Evolutionary conservation across 805 yeast genomes (phyloP).

Genomic region (Kodamaea jinghongensis): DNA sequence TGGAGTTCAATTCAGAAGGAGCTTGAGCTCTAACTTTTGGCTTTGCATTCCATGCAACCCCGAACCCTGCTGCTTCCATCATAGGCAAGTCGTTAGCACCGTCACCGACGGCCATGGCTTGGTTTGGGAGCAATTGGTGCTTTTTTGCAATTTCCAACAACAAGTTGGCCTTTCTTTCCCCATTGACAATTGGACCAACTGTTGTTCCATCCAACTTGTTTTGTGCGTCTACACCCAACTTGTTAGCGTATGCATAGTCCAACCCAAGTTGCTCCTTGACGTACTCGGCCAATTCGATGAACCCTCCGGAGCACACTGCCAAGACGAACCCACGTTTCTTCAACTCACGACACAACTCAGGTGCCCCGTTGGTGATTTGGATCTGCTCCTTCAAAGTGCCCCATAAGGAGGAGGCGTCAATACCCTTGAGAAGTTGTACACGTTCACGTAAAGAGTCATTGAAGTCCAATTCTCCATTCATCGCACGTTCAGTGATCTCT

Average conservation of each 20-base stretch:
- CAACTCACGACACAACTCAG: conserved; percentile 62
- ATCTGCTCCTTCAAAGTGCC: conserved; percentile 71
- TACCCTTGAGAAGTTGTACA: conserved; percentile 78
- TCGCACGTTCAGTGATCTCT: conserved; percentile 86
- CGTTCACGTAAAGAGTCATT: conserved; percentile 73
- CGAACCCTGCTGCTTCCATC: conserved; percentile 91
- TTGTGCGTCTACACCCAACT: conserved; percentile 42
- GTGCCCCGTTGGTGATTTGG: conserved; percentile 81
- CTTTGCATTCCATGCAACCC: conserved; percentile 97
- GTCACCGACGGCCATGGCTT: conserved; percentile 87
- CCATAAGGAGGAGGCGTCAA: conserved; percentile 70
- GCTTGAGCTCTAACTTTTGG: conserved; percentile 86
- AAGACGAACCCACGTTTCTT: conserved; percentile 60
- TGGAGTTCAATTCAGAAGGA: conserved; percentile 75
- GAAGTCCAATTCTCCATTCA: conserved; percentile 96
- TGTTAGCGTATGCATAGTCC: conserved; percentile 89
- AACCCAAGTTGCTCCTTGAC: conserved; percentile 65
- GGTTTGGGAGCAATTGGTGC: conserved; percentile 48
- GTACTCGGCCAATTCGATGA: conserved; percentile 79
- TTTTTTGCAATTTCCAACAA: conserved; percentile 57
- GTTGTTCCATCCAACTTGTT: conserved; percentile 72
- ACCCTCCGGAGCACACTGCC: conserved; percentile 95
- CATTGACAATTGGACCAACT: conserved; percentile 81
- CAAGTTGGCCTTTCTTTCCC: conserved; percentile 74
- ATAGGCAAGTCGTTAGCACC: conserved; percentile 95